Evolutionary conservation across 257 asterid species (phyloP), one percentile per base, ranked within the genome.

Genomic region (Petunia secreta): DNA sequence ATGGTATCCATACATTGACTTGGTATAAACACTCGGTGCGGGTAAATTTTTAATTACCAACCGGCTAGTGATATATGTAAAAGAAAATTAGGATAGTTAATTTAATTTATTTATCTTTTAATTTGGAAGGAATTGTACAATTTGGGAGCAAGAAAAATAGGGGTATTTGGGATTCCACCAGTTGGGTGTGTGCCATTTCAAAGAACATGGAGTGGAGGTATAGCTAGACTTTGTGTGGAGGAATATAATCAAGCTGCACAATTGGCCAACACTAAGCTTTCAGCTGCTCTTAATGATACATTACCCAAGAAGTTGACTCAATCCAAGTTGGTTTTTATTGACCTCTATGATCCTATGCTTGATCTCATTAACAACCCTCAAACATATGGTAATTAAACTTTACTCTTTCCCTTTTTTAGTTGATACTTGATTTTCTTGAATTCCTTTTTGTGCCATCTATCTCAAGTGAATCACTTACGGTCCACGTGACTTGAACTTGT

Each of bases 151-250:
- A 89, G 92, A 1, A 85, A 88, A 81, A 87, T 93, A 16, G 91
- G 82, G 4, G 87, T 91, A 58, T 76, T 88, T n/a, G 85, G 97
- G 36, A 69, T 93, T 38, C 97, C 97, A 4, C 94, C 98, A 38
- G 64, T 89, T 2, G 98, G 98, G 14, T 93, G 98, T 54, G 36
- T 93, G 77, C 98, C 98, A 62, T 88, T 89, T 37, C 93, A 90
- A 13, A 91, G 98, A 83, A 93, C 98, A 13, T 41, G 90, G 80
- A 84, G 48, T 74, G 98, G 97, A 11, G 97, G 98, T 15, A 50
- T 62, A 2, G 44, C 50, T 52, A 86, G 98, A 69, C 58, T 77
- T 0, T 91, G 95, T 39, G 90, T 82, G 2, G 89, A 85, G 0
- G 62, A 79, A 13, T 82, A 83, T 65, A 90, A 93, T 63, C 65